Evolutionary conservation across 192 early-diverging fungal species (phyloP), one percentile per base, ranked within the genome.

Genomic region (Coemansia sp.): DNA sequence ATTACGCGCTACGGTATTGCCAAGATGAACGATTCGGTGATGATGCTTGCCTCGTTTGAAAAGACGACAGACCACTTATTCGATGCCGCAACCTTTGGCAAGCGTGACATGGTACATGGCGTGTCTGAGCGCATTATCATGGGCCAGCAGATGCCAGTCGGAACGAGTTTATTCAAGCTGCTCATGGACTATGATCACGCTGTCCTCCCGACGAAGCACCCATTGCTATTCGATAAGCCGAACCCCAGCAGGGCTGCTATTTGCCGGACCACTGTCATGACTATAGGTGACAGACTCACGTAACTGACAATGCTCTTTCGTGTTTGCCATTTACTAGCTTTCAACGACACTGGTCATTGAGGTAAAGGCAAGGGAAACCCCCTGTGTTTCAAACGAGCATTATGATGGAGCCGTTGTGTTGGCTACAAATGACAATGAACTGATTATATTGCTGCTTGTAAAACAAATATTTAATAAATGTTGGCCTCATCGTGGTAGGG

Each of bases 61-160:
- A 99, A 98, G 87, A 99, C 98, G 0, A 98, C 97, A 0, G 98
- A 99, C 71, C 97, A 99, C 71, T 85, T 99, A 69, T 99, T 99
- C 71, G 97, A 99, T 47, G 98, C 98, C 1, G 88, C 98, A 3
- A 91, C 96, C 73, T 97, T 94, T 82, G 92, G 94, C 52, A 96
- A 98, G 78, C 86, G 89, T 49, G 98, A 99, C 76, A 88, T 87
- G 40, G 93, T 98, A 62, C 88, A 94, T 58, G 98, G 98, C 38
- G 98, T 99, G 3, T 96, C 94, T 2, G 98, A 99, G 79, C 94
- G 95, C 74, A 98, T 99, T 64, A 99, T 99, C 81, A 98, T 99
- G 96, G 98, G 96, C 77, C 90, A 93, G 35, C 96, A 95, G 33
- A 98, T 98, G 95, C 88, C 90, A 26, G 92, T 99, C 60, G 98